Percentiles rank a stretch among this genome's conserved stretches.
phyloP scores from a whole-genome alignment of 495 filamentous ascomycete species.

The Penicillium nucicola region DNA sequence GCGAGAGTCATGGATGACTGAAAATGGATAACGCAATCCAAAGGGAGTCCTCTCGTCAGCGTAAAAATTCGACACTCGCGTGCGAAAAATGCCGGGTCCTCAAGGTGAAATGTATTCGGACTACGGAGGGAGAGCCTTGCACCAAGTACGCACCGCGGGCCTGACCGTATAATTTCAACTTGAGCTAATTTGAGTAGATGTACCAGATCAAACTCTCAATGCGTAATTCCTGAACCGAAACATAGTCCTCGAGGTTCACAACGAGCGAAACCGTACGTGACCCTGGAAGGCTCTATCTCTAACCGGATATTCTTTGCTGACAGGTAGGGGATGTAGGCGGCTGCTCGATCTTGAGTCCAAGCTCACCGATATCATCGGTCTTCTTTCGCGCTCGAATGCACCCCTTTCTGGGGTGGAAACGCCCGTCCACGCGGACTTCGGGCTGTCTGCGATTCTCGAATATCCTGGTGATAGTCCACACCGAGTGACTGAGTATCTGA shows the following conservation, averaged over 20 bases:
- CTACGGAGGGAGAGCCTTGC: conserved; percentile 10
- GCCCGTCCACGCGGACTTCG: not conserved
- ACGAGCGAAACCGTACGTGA: conserved; percentile 12
- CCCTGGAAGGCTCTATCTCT: not conserved
- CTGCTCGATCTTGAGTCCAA: conserved; percentile 10
- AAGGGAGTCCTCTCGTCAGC: not conserved
- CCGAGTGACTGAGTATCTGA: conserved; percentile 5
- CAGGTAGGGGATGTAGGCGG: conserved; percentile 7
- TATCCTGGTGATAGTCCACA: not conserved
- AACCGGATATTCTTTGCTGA: conserved; percentile 1
- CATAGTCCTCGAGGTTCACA: conserved; percentile 7
- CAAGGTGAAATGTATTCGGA: conserved; percentile 17
- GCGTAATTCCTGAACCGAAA: conserved; percentile 11
- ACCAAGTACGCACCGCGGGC: conserved; percentile 8
- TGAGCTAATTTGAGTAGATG: conserved; percentile 12
- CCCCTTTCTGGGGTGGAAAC: not conserved
- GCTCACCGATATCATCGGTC: conserved; percentile 14
- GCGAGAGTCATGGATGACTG: not conserved
- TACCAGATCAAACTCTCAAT: conserved; percentile 15
- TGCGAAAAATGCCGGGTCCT: conserved; percentile 16
- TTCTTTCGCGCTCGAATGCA: conserved; percentile 8
- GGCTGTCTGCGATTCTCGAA: not conserved
- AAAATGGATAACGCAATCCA: not conserved
- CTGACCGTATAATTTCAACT: not conserved
- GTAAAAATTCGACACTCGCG: conserved; percentile 6